These are phyloP conservation scores for Heimioporus sp. DNA, from an alignment of 768 basidiomycete species.

Conservation along the genomic window DNA sequence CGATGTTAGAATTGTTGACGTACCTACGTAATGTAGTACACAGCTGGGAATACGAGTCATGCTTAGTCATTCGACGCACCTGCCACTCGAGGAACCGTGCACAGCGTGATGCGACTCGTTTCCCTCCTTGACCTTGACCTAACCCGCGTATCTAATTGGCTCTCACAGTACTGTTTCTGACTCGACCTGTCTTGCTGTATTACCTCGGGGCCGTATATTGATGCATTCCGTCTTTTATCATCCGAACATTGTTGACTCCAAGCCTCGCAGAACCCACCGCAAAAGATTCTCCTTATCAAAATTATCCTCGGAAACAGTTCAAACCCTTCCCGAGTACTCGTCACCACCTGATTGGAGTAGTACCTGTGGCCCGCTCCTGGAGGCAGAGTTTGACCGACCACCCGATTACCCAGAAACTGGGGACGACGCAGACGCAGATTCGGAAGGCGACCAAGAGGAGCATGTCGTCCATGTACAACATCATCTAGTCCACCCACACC, in stretches of 20 bases:
- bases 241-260: conserved; percentile 1
- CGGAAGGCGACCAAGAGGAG: conserved; percentile 38
- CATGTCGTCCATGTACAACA: conserved; percentile 21
- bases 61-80: conserved; percentile 22
- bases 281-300: conserved; percentile 56
- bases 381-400: conserved; percentile 52
- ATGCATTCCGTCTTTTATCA: conserved; percentile 19
- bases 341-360: conserved; percentile 32
- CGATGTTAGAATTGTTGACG: no score
- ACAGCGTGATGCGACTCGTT: not conserved
- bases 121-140: conserved; percentile 9
- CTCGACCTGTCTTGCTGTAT: conserved; percentile 4
- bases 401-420: conserved; percentile 78
- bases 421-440: conserved; percentile 74
- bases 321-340: conserved; percentile 64
- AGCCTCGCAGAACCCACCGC: conserved; percentile 43
- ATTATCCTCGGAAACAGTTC: conserved; percentile 65
- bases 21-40: no score
- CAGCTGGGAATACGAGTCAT: conserved; percentile 6
- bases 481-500: conserved; percentile 31
- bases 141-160: not conserved
- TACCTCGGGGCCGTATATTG: not conserved
- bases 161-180: conserved; percentile 13
- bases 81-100: not conserved
- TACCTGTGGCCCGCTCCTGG: conserved; percentile 16